A percentile compares a stretch with the other conserved stretches of the same genome.
Conservation (phyloP, 106 monocot genomes). For the Dendrobium huoshanense region DNA sequence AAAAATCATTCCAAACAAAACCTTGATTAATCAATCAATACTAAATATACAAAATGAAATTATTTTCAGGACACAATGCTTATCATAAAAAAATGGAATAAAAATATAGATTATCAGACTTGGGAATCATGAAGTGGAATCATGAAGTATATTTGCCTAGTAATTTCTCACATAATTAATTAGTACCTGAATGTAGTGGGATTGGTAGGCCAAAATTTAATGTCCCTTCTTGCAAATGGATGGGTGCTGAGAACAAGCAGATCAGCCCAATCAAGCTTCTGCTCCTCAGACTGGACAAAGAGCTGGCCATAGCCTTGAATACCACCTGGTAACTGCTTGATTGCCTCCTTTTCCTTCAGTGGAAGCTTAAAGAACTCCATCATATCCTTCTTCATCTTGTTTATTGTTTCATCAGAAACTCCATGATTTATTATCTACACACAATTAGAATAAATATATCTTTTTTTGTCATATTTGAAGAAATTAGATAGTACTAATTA, state of each 20-base stretch:
- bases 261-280: slow-evolving; percentile 39
- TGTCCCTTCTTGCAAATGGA: slow-evolving; percentile 7
- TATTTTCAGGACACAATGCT: background rate
- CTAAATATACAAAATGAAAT: background rate
- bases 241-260: slow-evolving; percentile 11
- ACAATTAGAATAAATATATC: background rate
- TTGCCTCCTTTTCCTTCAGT: slow-evolving; percentile 18
- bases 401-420: slow-evolving; percentile 12
- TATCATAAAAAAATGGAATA: background rate
- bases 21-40: too few relatives aligned
- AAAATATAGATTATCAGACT: too few relatives aligned
- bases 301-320: slow-evolving; percentile 35
- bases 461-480: too few relatives aligned
- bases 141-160: too few relatives aligned
- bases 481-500: too few relatives aligned
- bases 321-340: slow-evolving; percentile 6
- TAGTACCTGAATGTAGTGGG: slow-evolving; percentile 37
- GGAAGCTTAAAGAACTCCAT: slow-evolving; percentile 31
- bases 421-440: slow-evolving; percentile 30
- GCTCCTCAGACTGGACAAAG: slow-evolving; percentile 29
- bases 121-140: too few relatives aligned
- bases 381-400: slow-evolving; percentile 16
- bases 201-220: slow-evolving; percentile 30
- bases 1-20: too few relatives aligned
- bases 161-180: background rate